Evolutionary conservation across 2,329 filamentous ascomycete species (phyloP).

Genomic region (Fusarium cicatricum): DNA sequence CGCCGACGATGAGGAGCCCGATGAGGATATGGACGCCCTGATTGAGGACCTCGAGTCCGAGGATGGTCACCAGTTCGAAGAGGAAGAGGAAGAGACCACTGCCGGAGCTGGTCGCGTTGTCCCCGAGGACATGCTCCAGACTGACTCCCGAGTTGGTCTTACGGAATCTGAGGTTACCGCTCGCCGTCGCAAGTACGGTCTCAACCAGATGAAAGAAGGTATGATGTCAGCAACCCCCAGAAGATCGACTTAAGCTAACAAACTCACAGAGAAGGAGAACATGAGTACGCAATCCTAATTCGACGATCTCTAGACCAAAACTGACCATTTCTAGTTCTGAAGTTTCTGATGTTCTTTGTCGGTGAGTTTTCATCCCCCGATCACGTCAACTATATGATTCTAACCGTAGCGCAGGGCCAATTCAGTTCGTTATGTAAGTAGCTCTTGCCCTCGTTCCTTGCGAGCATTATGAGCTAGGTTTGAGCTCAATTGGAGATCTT

Average conservation of each 20-base stretch:
- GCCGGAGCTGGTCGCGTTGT: constrained; percentile 67
- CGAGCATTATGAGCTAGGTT: too few species aligned
- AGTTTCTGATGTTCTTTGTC: constrained; percentile 73
- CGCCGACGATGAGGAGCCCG: constrained; percentile 72
- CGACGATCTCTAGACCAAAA: too few species aligned
- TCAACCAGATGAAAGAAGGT: constrained; percentile 85
- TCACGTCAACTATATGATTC: too few species aligned
- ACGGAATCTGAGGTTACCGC: constrained; percentile 72
- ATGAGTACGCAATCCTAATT: constrained; percentile 46
- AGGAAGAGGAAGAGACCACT: constrained; percentile 61
- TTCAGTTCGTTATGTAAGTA: constrained; percentile 85
- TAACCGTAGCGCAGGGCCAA: constrained; percentile 85
- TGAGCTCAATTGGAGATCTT: too few species aligned
- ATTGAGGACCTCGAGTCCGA: constrained; percentile 88
- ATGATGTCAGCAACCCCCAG: too few species aligned
- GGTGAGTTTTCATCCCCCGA: too few species aligned
- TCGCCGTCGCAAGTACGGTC: constrained; percentile 75
- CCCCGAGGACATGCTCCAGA: constrained; percentile 80
- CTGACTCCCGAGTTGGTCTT: constrained; percentile 76
- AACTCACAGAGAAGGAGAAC: constrained; percentile 75
- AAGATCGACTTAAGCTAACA: too few species aligned
- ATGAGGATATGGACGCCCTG: constrained; percentile 85
- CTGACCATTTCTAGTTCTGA: constrained; percentile 55
- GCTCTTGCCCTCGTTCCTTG: neutral
- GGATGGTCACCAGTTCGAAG: constrained; percentile 74